These are phyloP conservation scores for Hortaea werneckii DNA, from an alignment of 2,329 filamentous ascomycete genomes.

Conservation along the genomic window DNA sequence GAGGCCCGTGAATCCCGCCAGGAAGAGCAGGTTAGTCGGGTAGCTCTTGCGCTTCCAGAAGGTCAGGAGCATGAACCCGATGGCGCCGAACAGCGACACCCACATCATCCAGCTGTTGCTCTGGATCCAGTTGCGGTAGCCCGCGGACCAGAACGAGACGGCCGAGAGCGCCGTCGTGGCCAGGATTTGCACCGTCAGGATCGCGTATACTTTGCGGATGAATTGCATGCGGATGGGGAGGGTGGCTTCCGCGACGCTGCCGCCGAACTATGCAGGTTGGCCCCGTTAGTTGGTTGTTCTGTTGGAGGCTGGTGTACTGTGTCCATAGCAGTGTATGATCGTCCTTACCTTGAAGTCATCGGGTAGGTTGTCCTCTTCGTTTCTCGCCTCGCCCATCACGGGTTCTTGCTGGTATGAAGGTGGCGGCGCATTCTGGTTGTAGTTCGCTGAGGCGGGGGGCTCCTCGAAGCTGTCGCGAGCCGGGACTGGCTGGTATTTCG, in stretches of 20 bases:
- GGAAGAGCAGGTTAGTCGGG: slow-evolving; percentile 87
- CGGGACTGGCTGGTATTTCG: slow-evolving; percentile 75
- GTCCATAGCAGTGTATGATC: slow-evolving; percentile 41
- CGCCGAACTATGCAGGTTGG: slow-evolving; percentile 58
- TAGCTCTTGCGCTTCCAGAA: slow-evolving; percentile 87
- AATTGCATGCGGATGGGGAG: slow-evolving; percentile 71
- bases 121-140: slow-evolving; percentile 83
- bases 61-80: slow-evolving; percentile 75
- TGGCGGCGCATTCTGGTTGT: slow-evolving; percentile 64
- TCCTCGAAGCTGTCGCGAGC: slow-evolving; percentile 76
- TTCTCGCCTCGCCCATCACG: slow-evolving; percentile 56
- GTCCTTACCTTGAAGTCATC: slow-evolving; percentile 69
- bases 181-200: slow-evolving; percentile 89
- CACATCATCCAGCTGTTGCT: slow-evolving; percentile 74
- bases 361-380: slow-evolving; percentile 63
- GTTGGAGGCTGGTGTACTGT: background rate
- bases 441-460: background rate
- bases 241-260: slow-evolving; percentile 84
- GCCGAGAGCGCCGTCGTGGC: slow-evolving; percentile 71
- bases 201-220: slow-evolving; percentile 78
- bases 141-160: slow-evolving; percentile 71
- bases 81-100: slow-evolving; percentile 71
- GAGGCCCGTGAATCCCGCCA: slow-evolving; percentile 76
- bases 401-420: slow-evolving; percentile 66
- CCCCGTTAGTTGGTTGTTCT: slow-evolving; percentile 6